Evolutionary conservation across 2,329 filamentous ascomycete species (phyloP).

Genomic region (Diaporthe citriasiana): DNA sequence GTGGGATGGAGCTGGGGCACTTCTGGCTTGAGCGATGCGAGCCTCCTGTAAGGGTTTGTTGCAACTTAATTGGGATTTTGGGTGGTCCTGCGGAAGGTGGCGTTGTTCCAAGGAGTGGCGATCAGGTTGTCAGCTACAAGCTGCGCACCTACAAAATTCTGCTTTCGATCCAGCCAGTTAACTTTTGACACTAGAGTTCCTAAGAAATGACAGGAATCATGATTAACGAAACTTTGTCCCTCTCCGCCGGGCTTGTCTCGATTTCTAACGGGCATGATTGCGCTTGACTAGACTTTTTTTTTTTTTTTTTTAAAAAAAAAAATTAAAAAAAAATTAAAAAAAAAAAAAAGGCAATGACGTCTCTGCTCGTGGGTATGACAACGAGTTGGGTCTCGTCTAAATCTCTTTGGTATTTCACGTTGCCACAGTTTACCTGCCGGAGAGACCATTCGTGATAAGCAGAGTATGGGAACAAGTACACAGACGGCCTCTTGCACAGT

Average conservation of each 20-base stretch:
- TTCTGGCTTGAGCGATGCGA: too few species aligned
- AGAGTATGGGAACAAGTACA: too few species aligned
- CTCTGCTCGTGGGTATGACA: neutral
- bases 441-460: too few species aligned
- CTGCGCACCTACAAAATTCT: neutral
- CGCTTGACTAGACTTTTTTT: neutral
- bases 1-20: neutral
- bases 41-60: neutral
- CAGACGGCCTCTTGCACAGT: neutral
- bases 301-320: too few species aligned
- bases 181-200: neutral
- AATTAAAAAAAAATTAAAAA: neutral
- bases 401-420: neutral
- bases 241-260: neutral
- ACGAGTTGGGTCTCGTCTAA: neutral
- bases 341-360: neutral
- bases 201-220: neutral
- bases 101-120: neutral
- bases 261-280: neutral
- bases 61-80: neutral
- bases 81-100: neutral
- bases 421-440: neutral
- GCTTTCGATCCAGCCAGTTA: neutral
- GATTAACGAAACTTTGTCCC: neutral
- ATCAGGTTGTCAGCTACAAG: neutral